A percentile compares a stretch with the other conserved stretches of the same genome.
phyloP scores from a whole-genome alignment of 2,329 filamentous ascomycete species.

The Hypoxylon sp. region DNA sequence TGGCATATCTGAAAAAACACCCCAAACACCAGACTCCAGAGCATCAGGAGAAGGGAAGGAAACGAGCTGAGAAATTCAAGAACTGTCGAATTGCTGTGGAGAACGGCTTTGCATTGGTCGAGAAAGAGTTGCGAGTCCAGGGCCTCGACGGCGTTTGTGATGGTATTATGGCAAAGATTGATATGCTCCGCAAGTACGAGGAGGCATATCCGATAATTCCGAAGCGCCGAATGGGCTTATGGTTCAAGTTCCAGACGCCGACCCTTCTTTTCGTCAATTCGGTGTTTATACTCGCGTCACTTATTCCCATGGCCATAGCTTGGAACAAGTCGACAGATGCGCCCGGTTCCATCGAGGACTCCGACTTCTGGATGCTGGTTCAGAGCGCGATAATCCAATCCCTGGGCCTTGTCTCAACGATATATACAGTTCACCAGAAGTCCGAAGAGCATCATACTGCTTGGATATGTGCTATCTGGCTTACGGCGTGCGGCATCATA shows the following conservation, averaged over 20 bases:
- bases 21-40: slow-evolving; percentile 16
- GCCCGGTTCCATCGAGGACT: slow-evolving; percentile 19
- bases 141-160: slow-evolving; percentile 11
- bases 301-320: slow-evolving; percentile 18
- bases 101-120: neutral
- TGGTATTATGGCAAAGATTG: slow-evolving; percentile 22
- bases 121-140: slow-evolving; percentile 25
- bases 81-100: slow-evolving; percentile 14
- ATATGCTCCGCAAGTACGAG: slow-evolving; percentile 33
- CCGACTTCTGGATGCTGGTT: slow-evolving; percentile 26
- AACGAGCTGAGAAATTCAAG: slow-evolving; percentile 22
- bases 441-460: slow-evolving; percentile 7
- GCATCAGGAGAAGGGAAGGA: slow-evolving; percentile 18
- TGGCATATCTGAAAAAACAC: slow-evolving; percentile 28
- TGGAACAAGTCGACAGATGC: slow-evolving; percentile 12
- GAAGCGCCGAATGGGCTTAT: neutral
- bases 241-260: neutral
- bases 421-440: slow-evolving; percentile 12
- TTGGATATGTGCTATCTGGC: slow-evolving; percentile 22
- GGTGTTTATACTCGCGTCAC: neutral
- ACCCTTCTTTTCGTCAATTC: slow-evolving; percentile 8
- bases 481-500: slow-evolving; percentile 12
- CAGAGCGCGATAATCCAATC: neutral
- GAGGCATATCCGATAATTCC: slow-evolving; percentile 32
- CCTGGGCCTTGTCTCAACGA: neutral